These are phyloP conservation scores for Colletotrichum lupini DNA, from an alignment of 2,329 filamentous ascomycete species.

Conservation along the genomic window DNA sequence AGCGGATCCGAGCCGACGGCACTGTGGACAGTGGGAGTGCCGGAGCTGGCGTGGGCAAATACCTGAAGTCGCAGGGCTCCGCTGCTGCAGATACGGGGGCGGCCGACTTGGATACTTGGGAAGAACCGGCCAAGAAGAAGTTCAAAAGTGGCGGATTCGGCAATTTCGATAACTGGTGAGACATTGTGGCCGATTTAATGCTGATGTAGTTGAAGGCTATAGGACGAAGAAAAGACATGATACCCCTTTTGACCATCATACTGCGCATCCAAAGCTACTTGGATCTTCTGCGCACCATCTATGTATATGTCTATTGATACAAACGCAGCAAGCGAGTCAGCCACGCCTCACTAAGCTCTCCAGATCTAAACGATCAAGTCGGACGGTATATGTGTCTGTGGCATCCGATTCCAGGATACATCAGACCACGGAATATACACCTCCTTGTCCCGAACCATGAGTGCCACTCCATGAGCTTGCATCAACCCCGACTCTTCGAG, in stretches of 20 bases:
- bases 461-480: constrained; percentile 56
- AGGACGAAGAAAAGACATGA: constrained; percentile 23
- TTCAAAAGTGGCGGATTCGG: constrained; percentile 84
- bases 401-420: constrained; percentile 39
- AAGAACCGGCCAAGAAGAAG: constrained; percentile 85
- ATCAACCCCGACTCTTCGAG: constrained; percentile 57
- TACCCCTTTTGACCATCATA: constrained; percentile 9
- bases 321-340: background rate
- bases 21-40: constrained; percentile 59
- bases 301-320: background rate
- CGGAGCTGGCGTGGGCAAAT: constrained; percentile 76
- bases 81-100: constrained; percentile 51
- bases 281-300: background rate
- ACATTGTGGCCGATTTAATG: background rate
- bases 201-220: background rate
- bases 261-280: background rate
- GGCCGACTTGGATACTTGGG: constrained; percentile 68
- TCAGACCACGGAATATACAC: constrained; percentile 41
- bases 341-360: background rate
- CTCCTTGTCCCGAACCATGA: constrained; percentile 52
- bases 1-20: constrained; percentile 79
- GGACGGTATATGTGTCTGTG: constrained; percentile 39
- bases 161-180: constrained; percentile 91
- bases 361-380: constrained; percentile 43
- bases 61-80: constrained; percentile 62